phyloP scores from a whole-genome alignment of 1,284 basidiomycete genomes.

The Ceratobasidium sp. region DNA sequence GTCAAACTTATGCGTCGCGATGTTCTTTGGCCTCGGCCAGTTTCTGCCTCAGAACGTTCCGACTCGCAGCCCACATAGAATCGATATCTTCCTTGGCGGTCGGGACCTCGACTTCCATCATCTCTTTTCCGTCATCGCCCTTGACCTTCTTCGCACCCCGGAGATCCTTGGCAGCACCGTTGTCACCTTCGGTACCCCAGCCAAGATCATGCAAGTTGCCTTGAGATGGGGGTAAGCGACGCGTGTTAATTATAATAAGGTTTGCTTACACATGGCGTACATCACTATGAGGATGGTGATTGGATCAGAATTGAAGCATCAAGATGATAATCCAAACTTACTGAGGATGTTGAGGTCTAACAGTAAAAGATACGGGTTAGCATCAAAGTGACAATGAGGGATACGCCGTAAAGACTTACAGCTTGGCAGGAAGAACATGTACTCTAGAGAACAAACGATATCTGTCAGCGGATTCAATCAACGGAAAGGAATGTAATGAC shows the following conservation, averaged over 20 bases:
- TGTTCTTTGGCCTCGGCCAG: conserved; percentile 80
- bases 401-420: conserved; percentile 61
- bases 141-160: conserved; percentile 90
- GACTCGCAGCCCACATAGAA: conserved; percentile 66
- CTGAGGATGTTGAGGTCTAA: conserved; percentile 89
- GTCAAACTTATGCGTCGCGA: conserved; percentile 67
- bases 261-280: conserved; percentile 87
- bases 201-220: conserved; percentile 78
- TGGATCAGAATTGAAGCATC: background rate
- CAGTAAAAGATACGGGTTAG: conserved; percentile 9
- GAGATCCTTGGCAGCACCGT: conserved; percentile 85
- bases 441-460: conserved; percentile 58
- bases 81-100: conserved; percentile 79
- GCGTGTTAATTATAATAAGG: background rate
- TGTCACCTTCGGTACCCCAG: conserved; percentile 94
- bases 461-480: no score
- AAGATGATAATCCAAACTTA: conserved; percentile 54
- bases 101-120: conserved; percentile 87
- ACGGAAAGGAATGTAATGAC: conserved; percentile 2
- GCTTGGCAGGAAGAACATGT: conserved; percentile 81
- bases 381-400: conserved; percentile 55
- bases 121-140: conserved; percentile 82
- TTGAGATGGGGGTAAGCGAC: background rate
- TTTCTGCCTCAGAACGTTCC: conserved; percentile 74
- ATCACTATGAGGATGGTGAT: conserved; percentile 66